Base-by-base conservation (phyloP, 305 asterid genomes). In the Fraxinus angustifolia region DNA sequence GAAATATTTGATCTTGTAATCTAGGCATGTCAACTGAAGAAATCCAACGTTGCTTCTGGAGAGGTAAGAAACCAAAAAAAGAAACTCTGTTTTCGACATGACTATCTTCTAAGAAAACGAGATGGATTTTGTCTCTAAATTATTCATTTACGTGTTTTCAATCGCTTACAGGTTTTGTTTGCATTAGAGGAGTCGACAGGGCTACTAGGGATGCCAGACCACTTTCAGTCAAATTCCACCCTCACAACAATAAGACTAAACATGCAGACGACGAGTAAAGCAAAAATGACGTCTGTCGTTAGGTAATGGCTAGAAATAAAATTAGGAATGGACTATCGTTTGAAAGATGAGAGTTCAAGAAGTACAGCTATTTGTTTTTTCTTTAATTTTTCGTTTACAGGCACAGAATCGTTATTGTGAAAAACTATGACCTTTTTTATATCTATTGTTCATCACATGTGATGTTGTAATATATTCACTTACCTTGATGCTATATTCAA, bases 121-220 rank as follows among this genome's bases (percentile, higher is more conserved):
- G 67, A 56, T 60, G 31, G 31, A 60, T 19, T 60, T 60, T 60
- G 21, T 58, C 28, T n/a, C 12, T 58, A 19, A 21, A 23, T 8
- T 1, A 10, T 62, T 33, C 36, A 10, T 26, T 21, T 65, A 65
- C 17, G 73, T 1, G 73, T 23, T 65, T 65, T 23, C 35, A 5
- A 65, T 26, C 14, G 4, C 36, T 67, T 67, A 10, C 85, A 88
- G 89, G 88, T 3, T 83, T 56, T 77, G 50, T 88, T 0, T 88
- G 89, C 34, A 33, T 81, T 3, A 75, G 91, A 83, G 91, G 84
- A 31, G 60, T 85, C 21, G 85, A 88, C 75, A 56, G 31, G 16
- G 42, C 0, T 30, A 77, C 35, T 1, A 11, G 85, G 68, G 36
- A 31, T 14, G 40, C 86, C 2, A 80, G n/a, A 12, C 83, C 75